Evolutionary conservation across 164 flowering plant genomes (phyloP), one percentile per base, ranked within the genome.

Genomic region (Houttuynia cordata): DNA sequence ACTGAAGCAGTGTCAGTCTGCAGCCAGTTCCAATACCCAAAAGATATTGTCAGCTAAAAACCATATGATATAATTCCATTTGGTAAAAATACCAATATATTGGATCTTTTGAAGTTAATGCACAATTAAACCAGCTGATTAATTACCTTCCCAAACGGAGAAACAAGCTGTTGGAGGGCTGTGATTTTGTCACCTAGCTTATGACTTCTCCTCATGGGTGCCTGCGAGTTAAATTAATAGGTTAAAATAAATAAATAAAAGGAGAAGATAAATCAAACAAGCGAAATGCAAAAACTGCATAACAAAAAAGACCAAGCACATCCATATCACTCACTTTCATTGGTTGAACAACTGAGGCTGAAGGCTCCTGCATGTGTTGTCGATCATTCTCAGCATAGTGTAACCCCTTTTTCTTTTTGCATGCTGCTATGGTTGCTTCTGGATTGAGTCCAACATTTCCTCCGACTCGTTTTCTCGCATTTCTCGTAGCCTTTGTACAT

Each of bases 1-100:
- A 87, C 94, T 24, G 90, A 81, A 67, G 94, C 88, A 13, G 86
- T 84, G 62, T 84, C 86, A 22, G 90, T 81, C 94, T 86, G 84
- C 70, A 57, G 45, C 53, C 51, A 53, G 41, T 54, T 62, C 15
- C 21, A 41, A 12, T 23, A 24, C 57, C 57, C 23, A 51, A 22
- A 42, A 41, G 8, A 42, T 3, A 19, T 54, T 14, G 13, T 7
- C 51, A 24, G 55, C 39, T 17, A 23, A 6, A 17, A 3, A 56
- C 18, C 14, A 56, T 24, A 30, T 2, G 37, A 30, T 2, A 30
- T 30, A 2, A 2, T 6, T 30, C 37, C 37, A 30, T 30, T 30
- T 30, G 37, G 37, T 30, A 30, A 30, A 30, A 53, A 7, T 34
- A n/a, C 10, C 49, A 45, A 45, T 0, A 10, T 45, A 0, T 8